Conservation (phyloP, 352 stramenopile genomes). For the Phytophthora citrophthora region DNA sequence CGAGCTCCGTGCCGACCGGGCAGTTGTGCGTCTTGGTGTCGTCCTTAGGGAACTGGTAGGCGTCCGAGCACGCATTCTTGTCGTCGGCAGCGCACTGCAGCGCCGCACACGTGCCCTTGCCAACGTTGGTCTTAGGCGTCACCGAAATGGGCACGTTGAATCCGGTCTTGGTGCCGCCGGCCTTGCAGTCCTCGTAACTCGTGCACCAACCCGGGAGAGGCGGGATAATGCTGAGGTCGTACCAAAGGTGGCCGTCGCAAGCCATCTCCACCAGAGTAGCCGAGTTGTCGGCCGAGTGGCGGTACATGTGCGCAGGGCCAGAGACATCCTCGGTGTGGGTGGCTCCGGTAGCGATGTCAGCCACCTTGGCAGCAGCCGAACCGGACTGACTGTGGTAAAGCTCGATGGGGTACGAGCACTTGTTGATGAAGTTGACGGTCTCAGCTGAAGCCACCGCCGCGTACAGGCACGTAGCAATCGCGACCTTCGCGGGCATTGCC, state of each 20-base stretch:
- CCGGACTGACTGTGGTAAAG: slow-evolving; percentile 48
- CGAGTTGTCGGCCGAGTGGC: slow-evolving; percentile 39
- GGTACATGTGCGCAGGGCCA: slow-evolving; percentile 57
- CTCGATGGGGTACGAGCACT: slow-evolving; percentile 41
- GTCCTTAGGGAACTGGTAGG: slow-evolving; percentile 69
- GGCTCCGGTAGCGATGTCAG: slow-evolving; percentile 27
- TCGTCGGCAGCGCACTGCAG: slow-evolving; percentile 43
- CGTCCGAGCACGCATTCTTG: slow-evolving; percentile 44
- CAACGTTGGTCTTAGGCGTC: slow-evolving; percentile 34
- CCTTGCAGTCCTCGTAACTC: slow-evolving; percentile 47
- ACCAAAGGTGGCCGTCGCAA: slow-evolving; percentile 46
- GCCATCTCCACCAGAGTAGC: slow-evolving; percentile 46
- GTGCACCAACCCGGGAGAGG: slow-evolving; percentile 36
- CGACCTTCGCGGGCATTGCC: slow-evolving; percentile 23
- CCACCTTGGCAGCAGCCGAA: slow-evolving; percentile 20
- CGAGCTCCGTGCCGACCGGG: slow-evolving; percentile 35
- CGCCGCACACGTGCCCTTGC: slow-evolving; percentile 35
- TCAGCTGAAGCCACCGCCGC: slow-evolving; percentile 24
- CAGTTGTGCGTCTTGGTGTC: slow-evolving; percentile 76
- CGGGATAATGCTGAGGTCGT: slow-evolving; percentile 72
- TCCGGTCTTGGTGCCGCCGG: slow-evolving; percentile 36
- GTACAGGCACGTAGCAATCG: slow-evolving; percentile 29
- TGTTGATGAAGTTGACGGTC: slow-evolving; percentile 55
- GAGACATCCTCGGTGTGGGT: slow-evolving; percentile 22
- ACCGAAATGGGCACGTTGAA: slow-evolving; percentile 68